phyloP scores from a whole-genome alignment of 1,139 yeast species.

The Diutina neorugosa region DNA sequence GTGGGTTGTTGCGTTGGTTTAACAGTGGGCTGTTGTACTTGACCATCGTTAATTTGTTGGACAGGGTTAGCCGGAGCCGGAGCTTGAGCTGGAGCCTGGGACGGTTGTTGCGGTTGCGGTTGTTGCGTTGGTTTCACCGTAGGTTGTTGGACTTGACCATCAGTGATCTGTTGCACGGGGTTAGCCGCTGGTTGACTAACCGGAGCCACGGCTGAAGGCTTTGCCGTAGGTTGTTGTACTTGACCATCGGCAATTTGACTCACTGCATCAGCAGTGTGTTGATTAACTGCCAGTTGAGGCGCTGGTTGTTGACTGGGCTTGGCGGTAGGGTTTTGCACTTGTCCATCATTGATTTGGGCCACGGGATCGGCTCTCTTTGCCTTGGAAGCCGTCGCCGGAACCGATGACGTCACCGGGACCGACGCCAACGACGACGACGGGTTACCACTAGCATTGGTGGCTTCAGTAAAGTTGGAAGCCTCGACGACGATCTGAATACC shows the following conservation, averaged over 20 bases:
- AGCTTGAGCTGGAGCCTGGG: background rate
- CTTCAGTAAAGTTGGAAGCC: background rate
- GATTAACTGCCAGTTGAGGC: too few species aligned
- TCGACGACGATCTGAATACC: background rate
- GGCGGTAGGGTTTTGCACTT: slow-evolving; percentile 1
- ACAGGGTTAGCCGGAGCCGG: background rate
- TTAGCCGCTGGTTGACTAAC: background rate
- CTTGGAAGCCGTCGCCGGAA: background rate
- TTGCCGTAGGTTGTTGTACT: background rate
- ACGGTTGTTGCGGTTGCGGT: background rate
- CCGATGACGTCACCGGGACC: background rate
- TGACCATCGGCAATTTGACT: slow-evolving; percentile 2
- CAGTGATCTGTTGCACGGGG: background rate
- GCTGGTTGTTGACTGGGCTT: too few species aligned
- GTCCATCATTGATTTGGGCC: slow-evolving; percentile 2
- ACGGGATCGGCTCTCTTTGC: background rate
- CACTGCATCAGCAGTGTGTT: background rate
- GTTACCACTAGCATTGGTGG: background rate
- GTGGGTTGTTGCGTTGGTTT: background rate
- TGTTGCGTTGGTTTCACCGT: background rate
- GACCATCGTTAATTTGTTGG: background rate
- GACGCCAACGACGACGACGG: background rate
- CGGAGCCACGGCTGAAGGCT: background rate
- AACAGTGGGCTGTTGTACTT: background rate
- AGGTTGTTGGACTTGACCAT: slow-evolving; percentile 1